Percentiles rank a stretch among this genome's conserved stretches.
These are phyloP conservation scores for Penicillium brevicompactum DNA, from an alignment of 2,329 filamentous ascomycete genomes.

Conservation along the genomic window DNA sequence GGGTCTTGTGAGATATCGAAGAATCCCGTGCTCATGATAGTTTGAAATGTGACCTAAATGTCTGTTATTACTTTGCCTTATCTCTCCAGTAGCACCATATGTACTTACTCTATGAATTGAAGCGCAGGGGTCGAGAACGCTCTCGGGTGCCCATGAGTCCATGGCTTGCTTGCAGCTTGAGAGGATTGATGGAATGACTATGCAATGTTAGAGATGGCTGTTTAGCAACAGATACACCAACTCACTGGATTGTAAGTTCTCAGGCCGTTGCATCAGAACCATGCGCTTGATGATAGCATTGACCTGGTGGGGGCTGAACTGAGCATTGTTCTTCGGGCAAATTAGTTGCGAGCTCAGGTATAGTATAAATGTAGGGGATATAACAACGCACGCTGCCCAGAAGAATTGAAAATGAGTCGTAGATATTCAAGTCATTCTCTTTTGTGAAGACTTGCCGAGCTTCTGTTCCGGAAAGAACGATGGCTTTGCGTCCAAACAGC, in stretches of 20 bases:
- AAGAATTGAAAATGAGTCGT: slow-evolving; percentile 4
- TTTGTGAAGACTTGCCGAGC: slow-evolving; percentile 4
- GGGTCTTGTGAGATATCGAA: slow-evolving; percentile 9
- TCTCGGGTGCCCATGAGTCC: slow-evolving; percentile 1
- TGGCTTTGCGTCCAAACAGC: neutral
- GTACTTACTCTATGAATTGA: slow-evolving; percentile 7
- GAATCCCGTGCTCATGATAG: slow-evolving; percentile 7
- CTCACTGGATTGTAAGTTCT: neutral
- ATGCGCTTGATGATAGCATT: slow-evolving; percentile 2
- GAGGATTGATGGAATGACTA: slow-evolving; percentile 8
- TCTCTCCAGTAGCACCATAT: neutral
- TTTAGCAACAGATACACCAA: neutral
- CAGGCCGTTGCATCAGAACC: slow-evolving; percentile 1
- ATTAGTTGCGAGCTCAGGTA: neutral
- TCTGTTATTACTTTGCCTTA: neutral
- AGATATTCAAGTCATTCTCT: slow-evolving; percentile 3
- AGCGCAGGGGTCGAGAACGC: slow-evolving; percentile 7
- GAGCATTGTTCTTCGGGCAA: neutral
- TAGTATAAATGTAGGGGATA: accelerated
- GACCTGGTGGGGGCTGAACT: slow-evolving; percentile 5
- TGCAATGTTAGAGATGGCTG: too few relatives aligned
- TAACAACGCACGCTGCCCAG: slow-evolving; percentile 1
- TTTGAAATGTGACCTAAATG: slow-evolving; percentile 6
- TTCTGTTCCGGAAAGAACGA: slow-evolving; percentile 8
- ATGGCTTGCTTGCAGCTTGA: slow-evolving; percentile 7